These are phyloP conservation scores for Xylaria grammica DNA, from an alignment of 495 filamentous ascomycete genomes.

Conservation along the genomic window DNA sequence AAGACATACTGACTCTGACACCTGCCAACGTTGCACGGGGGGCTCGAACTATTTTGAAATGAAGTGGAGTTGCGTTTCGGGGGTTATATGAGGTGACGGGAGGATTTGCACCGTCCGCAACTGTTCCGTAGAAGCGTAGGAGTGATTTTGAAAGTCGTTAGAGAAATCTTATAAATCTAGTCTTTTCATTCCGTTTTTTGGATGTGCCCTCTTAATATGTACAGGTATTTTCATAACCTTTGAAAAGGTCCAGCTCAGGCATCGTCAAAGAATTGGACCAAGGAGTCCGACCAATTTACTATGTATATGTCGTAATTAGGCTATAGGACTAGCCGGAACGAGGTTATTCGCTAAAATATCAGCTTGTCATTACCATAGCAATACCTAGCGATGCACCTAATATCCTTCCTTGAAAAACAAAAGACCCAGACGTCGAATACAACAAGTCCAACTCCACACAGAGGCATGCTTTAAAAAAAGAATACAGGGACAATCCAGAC, in stretches of 20 bases:
- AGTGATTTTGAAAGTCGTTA: neutral
- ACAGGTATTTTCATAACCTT: too few relatives aligned
- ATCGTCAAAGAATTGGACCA: neutral
- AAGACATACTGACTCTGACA: constrained; percentile 3
- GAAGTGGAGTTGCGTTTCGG: neutral
- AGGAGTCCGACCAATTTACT: neutral
- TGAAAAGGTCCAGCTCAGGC: too few relatives aligned
- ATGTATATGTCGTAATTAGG: neutral
- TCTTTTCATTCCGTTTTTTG: neutral
- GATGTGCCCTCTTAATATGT: too few relatives aligned
- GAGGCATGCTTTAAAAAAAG: constrained; percentile 12
- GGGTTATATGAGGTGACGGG: neutral
- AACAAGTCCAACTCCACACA: constrained; percentile 12
- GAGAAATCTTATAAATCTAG: too few relatives aligned
- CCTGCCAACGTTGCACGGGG: neutral
- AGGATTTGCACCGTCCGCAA: neutral
- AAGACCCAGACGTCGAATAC: constrained; percentile 5
- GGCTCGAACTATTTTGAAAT: constrained; percentile 1
- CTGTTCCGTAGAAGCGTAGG: neutral
- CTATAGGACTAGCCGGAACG: neutral
- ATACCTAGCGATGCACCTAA: neutral
- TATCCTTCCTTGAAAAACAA: constrained; percentile 2
- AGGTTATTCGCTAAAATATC: constrained; percentile 1
- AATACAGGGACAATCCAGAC: constrained; percentile 21
- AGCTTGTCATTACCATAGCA: constrained; percentile 7